Evolutionary conservation across 768 basidiomycete species (phyloP).

Genomic region (Amanita rubescens): DNA sequence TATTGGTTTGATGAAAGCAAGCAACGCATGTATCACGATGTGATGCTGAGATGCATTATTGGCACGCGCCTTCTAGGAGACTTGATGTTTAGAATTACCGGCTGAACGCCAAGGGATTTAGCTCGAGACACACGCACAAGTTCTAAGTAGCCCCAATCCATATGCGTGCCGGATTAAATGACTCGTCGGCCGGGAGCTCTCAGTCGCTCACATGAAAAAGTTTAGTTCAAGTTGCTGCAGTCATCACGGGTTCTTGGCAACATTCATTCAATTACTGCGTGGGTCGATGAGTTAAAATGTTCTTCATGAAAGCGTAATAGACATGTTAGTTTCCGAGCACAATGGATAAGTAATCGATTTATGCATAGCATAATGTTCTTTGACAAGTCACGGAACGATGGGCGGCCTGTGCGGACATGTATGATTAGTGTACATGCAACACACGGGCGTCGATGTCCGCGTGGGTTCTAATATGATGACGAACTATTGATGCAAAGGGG

Average conservation of each 20-base stretch:
- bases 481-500: too few relatives aligned
- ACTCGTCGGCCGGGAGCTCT: not conserved
- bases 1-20: not conserved
- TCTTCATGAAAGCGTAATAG: constrained; percentile 1
- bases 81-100: not conserved
- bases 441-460: not conserved
- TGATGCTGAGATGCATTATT: not conserved
- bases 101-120: not conserved
- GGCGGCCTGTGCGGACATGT: not conserved
- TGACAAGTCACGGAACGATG: not conserved
- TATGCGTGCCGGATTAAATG: not conserved
- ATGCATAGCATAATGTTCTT: constrained; percentile 1
- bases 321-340: not conserved
- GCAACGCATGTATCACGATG: not conserved
- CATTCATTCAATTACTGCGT: not conserved
- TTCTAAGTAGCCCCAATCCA: too few relatives aligned
- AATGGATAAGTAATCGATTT: not conserved
- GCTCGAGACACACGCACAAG: not conserved
- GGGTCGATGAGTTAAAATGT: constrained; percentile 1
- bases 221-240: too few relatives aligned
- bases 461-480: not conserved
- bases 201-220: too few relatives aligned
- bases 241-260: not conserved
- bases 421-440: not conserved
- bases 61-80: not conserved